These are phyloP conservation scores for Condylostoma magnum DNA, from an alignment of 169 alveolate species.

Conservation along the genomic window DNA sequence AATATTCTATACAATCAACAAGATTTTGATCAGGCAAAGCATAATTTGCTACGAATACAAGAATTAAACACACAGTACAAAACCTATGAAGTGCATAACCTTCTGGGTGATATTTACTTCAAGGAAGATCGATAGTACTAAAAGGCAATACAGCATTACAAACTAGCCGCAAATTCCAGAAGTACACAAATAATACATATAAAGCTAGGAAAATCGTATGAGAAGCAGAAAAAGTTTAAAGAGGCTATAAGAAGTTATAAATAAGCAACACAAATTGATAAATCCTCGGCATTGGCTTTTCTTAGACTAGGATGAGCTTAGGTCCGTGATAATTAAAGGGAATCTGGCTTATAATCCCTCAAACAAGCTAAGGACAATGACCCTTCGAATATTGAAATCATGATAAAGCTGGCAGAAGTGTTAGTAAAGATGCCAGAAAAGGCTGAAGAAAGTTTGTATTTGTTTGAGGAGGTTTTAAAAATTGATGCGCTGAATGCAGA, in stretches of 20 bases:
- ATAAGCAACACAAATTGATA: slow-evolving; percentile 42
- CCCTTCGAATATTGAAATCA: slow-evolving; percentile 31
- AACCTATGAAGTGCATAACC: slow-evolving; percentile 35
- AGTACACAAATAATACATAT: slow-evolving; percentile 45
- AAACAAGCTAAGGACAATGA: slow-evolving; percentile 19
- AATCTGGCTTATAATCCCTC: slow-evolving; percentile 33
- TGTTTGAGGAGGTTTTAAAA: background rate
- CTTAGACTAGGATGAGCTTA: slow-evolving; percentile 53
- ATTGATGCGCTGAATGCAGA: slow-evolving; percentile 61
- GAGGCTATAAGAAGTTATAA: slow-evolving; percentile 53
- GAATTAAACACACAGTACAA: slow-evolving; percentile 46
- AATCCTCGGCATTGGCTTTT: slow-evolving; percentile 26
- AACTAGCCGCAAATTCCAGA: background rate
- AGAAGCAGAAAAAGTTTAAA: slow-evolving; percentile 53
- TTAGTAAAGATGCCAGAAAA: slow-evolving; percentile 29
- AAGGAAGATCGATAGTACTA: slow-evolving; percentile 38
- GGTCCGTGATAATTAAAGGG: slow-evolving; percentile 25
- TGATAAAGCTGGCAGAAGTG: slow-evolving; percentile 42
- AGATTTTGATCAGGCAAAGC: slow-evolving; percentile 47
- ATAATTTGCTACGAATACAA: slow-evolving; percentile 26
- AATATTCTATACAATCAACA: slow-evolving; percentile 42
- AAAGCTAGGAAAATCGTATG: slow-evolving; percentile 65
- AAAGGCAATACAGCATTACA: slow-evolving; percentile 42
- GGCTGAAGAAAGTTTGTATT: background rate
- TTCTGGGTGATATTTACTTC: slow-evolving; percentile 51